Evolutionary conservation across 257 asterid genomes (phyloP).

Genomic region (Ophiorrhiza pumila): DNA sequence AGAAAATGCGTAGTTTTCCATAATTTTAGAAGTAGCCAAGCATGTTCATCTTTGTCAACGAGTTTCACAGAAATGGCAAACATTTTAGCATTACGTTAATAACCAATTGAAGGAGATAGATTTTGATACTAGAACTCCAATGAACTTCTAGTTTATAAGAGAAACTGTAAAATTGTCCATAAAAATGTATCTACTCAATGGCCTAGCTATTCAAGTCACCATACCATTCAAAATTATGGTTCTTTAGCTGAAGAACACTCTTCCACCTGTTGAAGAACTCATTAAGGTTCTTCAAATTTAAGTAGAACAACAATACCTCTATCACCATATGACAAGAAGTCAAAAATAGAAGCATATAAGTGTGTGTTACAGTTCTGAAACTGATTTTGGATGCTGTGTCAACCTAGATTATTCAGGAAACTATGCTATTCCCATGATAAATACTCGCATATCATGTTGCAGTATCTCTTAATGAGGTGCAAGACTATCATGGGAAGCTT

Average conservation of each 20-base stretch:
- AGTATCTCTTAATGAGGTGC: neutral
- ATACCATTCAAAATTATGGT: neutral
- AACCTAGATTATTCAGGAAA: neutral
- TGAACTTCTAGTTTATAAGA: neutral
- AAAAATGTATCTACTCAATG: neutral
- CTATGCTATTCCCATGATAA: neutral
- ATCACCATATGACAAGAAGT: neutral
- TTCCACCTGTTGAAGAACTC: neutral
- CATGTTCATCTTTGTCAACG: neutral
- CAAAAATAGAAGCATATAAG: neutral
- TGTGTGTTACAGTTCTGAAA: neutral
- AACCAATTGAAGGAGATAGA: neutral
- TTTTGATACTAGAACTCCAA: too few relatives aligned
- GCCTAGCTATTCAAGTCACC: neutral
- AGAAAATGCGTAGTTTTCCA: too few relatives aligned
- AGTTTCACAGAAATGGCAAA: neutral
- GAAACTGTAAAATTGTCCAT: too few relatives aligned
- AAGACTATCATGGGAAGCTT: neutral
- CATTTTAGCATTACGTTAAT: too few relatives aligned
- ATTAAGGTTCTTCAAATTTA: neutral
- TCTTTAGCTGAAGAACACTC: neutral
- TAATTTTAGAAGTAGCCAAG: too few relatives aligned
- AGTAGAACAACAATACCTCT: neutral
- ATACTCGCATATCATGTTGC: neutral
- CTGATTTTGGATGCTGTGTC: neutral